Base-by-base conservation (phyloP, 2,329 filamentous ascomycete genomes). In the Fusarium longipes region DNA sequence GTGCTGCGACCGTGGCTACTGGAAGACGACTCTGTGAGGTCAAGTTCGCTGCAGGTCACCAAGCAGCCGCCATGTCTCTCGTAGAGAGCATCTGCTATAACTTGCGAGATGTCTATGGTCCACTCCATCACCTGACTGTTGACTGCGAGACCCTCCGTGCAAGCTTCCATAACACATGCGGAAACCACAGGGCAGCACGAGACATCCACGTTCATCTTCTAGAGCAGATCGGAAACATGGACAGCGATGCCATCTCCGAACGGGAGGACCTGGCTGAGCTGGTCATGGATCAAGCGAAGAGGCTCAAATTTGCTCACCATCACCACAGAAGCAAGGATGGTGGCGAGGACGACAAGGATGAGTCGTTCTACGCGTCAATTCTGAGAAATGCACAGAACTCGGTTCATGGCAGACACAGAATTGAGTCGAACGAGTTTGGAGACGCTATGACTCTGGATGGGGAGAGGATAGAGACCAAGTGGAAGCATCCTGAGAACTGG, bases 401-500 rank as follows among this genome's bases (percentile, higher is more conserved):
- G 0, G 25, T 55, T 1, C 9, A 47, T 32, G 33, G 20, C 0
- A 33, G 51, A 2, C 25, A 51, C 4, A 14, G 52, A 22, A 14
- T 32, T 0, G 44, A 51, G 17, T 55, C 52, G 1, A 29, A 11
- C 0, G 22, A 14, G 6, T 50, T 50, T 0, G 36, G 43, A 0
- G 51, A 39, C 8, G 39, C 14, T 1, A 25, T 50, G 2, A 39
- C 47, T 7, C 18, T 55, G 14, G 52, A 50, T 6, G 52, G 42
- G 0, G 51, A 55, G 20, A 50, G 51, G 52, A 20, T 38, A 20
- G 52, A 55, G 33, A 55, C 44, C 4, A 55, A 50, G 52, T 55
- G 52, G 52, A 50, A 55, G 43, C 52, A 50, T 5, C 52, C 52
- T 6, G 52, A 55, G 17, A 39, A 55, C 14, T 55, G 52, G 52